Evolutionary conservation across 1,139 yeast species (phyloP), one percentile per base, ranked within the genome.

Genomic region (Kurtzmaniella quercitrusa): DNA sequence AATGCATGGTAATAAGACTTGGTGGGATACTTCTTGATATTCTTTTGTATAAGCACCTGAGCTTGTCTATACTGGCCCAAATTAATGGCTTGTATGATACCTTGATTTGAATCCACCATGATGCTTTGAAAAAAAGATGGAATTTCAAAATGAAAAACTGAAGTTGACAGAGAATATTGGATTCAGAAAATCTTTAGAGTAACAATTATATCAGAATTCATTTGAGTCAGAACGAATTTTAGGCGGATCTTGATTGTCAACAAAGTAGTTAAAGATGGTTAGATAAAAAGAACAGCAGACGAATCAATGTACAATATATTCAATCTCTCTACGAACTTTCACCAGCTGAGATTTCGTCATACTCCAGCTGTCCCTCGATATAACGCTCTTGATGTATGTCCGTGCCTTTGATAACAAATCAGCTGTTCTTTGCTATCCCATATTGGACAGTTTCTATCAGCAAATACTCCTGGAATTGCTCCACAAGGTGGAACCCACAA

Each of bases 11-110:
- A 79, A 55, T 77, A 78, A 14, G 76, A 70, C 44, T 73, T 72
- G 31, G 73, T 68, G 1, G 95, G 94, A 46, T 67, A 65, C 54
- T 77, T 76, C 46, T 70, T 66, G 44, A 82, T 59, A 52, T 78
- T 79, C 46, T 74, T 71, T 34, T 69, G 66, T 15, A 83, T 62
- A 38, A 75, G 66, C 11, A 70, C 66, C 43, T 69, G 68, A 0
- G 94, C 93, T 46, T 67, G 67, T 39, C 69, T 65, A 57, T 62
- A 81, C 5, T 79, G 71, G 2, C 85, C 84, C 27, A 70, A 66
- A 27, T 77, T 78, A 37, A 85, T 73, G 12, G 83, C 79, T 15
- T 60, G 61, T 36, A 68, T 49, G 40, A 72, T 62, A 41, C 62
- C 55, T 15, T 49, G 44, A 38, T 62, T 64, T 29, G 54, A 46